phyloP scores from a whole-genome alignment of 306 rosid genomes.

The Crataegus laevigata region DNA sequence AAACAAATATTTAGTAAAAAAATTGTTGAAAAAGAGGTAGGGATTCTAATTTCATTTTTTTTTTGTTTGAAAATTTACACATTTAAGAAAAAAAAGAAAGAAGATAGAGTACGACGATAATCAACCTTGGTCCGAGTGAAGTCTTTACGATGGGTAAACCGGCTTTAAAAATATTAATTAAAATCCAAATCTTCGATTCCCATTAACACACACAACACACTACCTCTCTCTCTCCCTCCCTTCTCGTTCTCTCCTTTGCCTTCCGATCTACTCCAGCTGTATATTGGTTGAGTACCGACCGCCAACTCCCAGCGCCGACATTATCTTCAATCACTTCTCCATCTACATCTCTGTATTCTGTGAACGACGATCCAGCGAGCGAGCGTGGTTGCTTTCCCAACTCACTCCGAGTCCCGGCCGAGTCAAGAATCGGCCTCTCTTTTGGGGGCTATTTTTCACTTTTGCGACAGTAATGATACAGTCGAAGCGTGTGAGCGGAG shows the following conservation, averaged over 20 bases:
- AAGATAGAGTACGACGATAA: too few relatives aligned
- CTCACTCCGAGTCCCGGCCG: not conserved
- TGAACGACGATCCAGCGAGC: not conserved
- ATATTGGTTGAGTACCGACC: not conserved
- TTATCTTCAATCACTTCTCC: not conserved
- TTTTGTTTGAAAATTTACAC: too few relatives aligned
- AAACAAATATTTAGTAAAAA: too few relatives aligned
- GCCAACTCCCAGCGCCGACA: slow-evolving; percentile 10
- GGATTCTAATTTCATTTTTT: too few relatives aligned
- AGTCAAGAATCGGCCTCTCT: not conserved
- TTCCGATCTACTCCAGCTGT: slow-evolving; percentile 2
- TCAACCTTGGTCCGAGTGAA: too few relatives aligned
- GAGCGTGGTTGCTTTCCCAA: not conserved
- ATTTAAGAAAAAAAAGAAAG: too few relatives aligned
- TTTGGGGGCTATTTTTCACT: not conserved
- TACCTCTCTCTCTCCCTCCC: not conserved
- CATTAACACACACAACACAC: not conserved
- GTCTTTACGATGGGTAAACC: too few relatives aligned
- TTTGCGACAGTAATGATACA: not conserved
- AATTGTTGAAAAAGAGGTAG: too few relatives aligned
- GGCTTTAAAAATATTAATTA: too few relatives aligned
- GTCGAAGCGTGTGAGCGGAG: not conserved
- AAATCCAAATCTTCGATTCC: not conserved
- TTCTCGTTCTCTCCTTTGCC: not conserved
- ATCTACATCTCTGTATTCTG: slow-evolving; percentile 6